Conservation (phyloP, 768 basidiomycete genomes). For the Chlorophyllum brunneum region DNA sequence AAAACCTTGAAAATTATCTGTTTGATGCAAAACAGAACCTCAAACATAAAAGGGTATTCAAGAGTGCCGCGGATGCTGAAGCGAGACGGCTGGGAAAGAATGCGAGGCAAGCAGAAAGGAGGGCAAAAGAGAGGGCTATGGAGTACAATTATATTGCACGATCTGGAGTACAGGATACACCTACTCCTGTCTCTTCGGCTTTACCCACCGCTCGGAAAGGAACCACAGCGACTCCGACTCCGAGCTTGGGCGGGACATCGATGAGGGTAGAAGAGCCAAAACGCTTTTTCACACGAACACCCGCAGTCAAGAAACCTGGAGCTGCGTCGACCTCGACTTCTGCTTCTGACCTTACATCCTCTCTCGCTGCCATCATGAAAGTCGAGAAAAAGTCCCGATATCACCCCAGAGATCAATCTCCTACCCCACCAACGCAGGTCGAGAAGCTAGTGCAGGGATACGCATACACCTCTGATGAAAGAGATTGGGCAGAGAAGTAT, state of each 20-base stretch:
- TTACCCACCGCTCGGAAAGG: background rate
- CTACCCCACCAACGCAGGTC: conserved; percentile 1
- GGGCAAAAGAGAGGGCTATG: conserved; percentile 6
- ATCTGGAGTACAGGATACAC: background rate
- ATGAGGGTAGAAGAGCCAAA: background rate
- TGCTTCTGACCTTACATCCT: background rate
- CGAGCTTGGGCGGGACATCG: background rate
- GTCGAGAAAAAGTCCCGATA: background rate
- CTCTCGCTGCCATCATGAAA: background rate
- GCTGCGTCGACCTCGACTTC: background rate
- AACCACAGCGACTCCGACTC: background rate
- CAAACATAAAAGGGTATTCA: conserved; percentile 18
- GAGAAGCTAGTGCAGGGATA: conserved; percentile 19
- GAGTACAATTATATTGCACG: background rate
- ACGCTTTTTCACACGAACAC: background rate
- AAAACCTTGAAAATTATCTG: conserved; percentile 42
- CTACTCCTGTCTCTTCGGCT: background rate
- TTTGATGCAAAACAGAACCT: conserved; percentile 23
- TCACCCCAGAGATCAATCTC: conserved; percentile 2
- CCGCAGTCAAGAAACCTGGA: background rate
- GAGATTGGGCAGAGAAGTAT: conserved; percentile 43
- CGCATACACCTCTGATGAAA: conserved; percentile 48
- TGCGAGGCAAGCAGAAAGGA: conserved; percentile 3
- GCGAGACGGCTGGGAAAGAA: conserved; percentile 11
- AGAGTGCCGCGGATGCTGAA: conserved; percentile 3